Conservation (phyloP, 2,329 filamentous ascomycete species). For the Colletotrichum scovillei region DNA sequence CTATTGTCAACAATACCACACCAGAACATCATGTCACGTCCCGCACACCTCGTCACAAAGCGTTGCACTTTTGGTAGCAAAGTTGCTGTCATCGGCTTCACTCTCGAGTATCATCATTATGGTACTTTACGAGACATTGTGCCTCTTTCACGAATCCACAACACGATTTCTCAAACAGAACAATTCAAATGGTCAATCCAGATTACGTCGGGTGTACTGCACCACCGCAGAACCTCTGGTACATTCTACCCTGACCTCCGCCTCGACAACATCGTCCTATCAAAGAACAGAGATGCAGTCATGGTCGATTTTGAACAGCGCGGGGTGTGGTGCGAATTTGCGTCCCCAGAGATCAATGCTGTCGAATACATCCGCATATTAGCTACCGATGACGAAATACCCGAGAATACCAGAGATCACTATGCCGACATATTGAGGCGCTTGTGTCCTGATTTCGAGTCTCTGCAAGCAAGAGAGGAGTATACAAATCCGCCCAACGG, state of each 20-base stretch:
- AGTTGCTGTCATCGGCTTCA: slow-evolving; percentile 66
- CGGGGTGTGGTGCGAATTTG: slow-evolving; percentile 72
- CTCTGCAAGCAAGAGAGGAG: slow-evolving; percentile 52
- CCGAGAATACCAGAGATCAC: slow-evolving; percentile 49
- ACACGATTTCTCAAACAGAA: slow-evolving; percentile 52
- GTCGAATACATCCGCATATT: slow-evolving; percentile 68
- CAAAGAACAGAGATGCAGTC: slow-evolving; percentile 57
- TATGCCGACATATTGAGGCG: slow-evolving; percentile 55
- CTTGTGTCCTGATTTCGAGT: slow-evolving; percentile 60
- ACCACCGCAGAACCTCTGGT: slow-evolving; percentile 57
- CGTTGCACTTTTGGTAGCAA: slow-evolving; percentile 66
- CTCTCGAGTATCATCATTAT: slow-evolving; percentile 63
- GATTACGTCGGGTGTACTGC: slow-evolving; percentile 61
- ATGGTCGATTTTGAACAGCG: slow-evolving; percentile 74
- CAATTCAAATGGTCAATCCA: slow-evolving; percentile 66
- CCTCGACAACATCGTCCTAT: slow-evolving; percentile 69
- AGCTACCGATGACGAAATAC: slow-evolving; percentile 60
- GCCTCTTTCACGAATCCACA: slow-evolving; percentile 61
- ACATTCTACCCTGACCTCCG: slow-evolving; percentile 70
- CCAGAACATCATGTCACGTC: slow-evolving; percentile 62
- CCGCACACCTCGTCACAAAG: slow-evolving; percentile 67
- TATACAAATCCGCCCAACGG: slow-evolving; percentile 60
- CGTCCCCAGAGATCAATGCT: slow-evolving; percentile 69
- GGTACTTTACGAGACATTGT: slow-evolving; percentile 67
- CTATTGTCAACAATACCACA: slow-evolving; percentile 65